phyloP scores from a whole-genome alignment of 148 eudicot genomes.

The Spergularia bocconei region DNA sequence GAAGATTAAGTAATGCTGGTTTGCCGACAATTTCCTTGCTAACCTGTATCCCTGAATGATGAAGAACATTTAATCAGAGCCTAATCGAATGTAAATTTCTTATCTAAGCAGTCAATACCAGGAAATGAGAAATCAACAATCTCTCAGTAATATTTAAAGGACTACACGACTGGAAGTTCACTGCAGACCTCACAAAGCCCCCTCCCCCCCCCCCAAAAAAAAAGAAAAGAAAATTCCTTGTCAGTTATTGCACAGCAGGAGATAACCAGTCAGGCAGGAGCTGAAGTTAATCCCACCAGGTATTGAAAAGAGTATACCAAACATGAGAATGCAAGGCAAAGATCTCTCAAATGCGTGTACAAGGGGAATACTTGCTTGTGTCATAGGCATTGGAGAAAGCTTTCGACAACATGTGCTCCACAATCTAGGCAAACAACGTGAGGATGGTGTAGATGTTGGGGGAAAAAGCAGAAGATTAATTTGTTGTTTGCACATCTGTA shows the following conservation, averaged over 20 bases:
- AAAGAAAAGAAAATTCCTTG: no score
- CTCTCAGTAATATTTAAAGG: background rate
- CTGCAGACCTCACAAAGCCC: background rate
- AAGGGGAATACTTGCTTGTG: background rate
- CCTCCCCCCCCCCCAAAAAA: no score
- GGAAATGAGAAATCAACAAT: background rate
- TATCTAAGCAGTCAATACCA: background rate
- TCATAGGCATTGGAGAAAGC: background rate
- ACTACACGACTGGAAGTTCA: background rate
- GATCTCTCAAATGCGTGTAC: background rate
- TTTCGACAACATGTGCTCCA: background rate
- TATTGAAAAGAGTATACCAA: no score
- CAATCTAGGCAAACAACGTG: background rate
- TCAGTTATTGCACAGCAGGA: no score
- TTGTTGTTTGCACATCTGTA: no score
- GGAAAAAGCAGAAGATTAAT: no score
- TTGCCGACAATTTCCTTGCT: conserved; percentile 58
- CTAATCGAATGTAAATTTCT: background rate
- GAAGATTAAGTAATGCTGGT: conserved; percentile 59
- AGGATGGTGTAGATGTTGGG: no score
- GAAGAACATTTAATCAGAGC: background rate
- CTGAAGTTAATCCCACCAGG: no score
- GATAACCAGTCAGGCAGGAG: no score
- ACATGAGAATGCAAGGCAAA: no score
- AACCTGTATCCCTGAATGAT: conserved; percentile 51